Evolutionary conservation across 345 rosid species (phyloP).

Genomic region (Hibiscus trionum): DNA sequence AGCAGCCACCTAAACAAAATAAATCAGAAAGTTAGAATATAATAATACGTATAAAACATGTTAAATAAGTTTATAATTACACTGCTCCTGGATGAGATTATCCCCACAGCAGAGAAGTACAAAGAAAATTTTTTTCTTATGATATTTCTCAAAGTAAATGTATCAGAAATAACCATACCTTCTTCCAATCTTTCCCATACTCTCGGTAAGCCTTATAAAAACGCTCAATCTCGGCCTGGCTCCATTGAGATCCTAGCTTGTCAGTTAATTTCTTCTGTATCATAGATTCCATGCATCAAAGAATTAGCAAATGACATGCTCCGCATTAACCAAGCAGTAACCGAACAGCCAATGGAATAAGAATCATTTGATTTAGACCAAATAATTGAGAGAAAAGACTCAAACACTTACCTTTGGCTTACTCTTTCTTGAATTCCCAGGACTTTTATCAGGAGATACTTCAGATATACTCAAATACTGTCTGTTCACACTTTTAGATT

Average conservation of each 20-base stretch:
- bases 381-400: not conserved
- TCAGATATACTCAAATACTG: constrained; percentile 48
- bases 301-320: not conserved
- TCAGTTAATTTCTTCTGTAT: constrained; percentile 65
- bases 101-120: no score
- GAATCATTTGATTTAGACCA: not conserved
- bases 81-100: not conserved
- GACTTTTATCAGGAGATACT: constrained; percentile 55
- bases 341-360: not conserved
- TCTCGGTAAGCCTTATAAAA: constrained; percentile 83
- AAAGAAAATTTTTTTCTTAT: no score
- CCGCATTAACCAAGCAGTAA: not conserved
- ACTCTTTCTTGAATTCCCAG: constrained; percentile 41
- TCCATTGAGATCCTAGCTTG: constrained; percentile 92
- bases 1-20: constrained; percentile 54
- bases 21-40: not conserved
- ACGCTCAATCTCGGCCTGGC: constrained; percentile 66
- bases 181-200: constrained; percentile 87
- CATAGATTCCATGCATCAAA: constrained; percentile 11
- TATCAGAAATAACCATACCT: constrained; percentile 32
- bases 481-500: constrained; percentile 69
- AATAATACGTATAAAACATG: not conserved
- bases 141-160: not conserved
- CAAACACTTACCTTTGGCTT: constrained; percentile 55
- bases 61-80: not conserved